phyloP scores from a whole-genome alignment of 2,329 filamentous ascomycete species.

The Albophoma yamanashiensis region DNA sequence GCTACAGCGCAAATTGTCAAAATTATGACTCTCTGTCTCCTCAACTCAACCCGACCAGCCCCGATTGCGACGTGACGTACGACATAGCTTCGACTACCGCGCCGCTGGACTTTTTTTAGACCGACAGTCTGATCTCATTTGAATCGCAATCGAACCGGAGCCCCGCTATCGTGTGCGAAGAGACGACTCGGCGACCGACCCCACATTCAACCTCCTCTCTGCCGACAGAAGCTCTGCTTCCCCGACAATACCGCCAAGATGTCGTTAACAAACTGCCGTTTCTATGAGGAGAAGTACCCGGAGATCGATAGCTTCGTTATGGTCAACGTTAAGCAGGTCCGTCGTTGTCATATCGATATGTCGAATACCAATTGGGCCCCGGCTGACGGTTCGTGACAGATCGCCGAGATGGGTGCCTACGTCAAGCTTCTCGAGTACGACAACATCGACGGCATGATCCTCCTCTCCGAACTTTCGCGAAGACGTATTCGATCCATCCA shows the following conservation, averaged over 20 bases:
- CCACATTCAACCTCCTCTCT: conserved; percentile 16
- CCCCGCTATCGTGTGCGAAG: conserved; percentile 12
- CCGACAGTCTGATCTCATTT: neutral
- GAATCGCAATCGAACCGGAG: neutral
- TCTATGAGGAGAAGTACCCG: conserved; percentile 88
- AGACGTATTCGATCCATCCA: conserved; percentile 98
- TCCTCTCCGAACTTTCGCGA: conserved; percentile 93
- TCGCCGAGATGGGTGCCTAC: conserved; percentile 99
- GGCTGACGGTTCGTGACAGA: conserved; percentile 38
- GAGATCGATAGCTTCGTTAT: conserved; percentile 99
- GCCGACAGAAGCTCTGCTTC: conserved; percentile 11
- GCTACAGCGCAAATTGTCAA: conserved; percentile 28
- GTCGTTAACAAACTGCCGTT: conserved; percentile 94
- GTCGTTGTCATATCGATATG: conserved; percentile 12
- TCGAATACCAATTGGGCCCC: neutral
- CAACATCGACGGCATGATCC: conserved; percentile 99
- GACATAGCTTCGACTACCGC: conserved; percentile 6
- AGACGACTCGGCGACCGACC: conserved; percentile 15
- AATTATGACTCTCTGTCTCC: conserved; percentile 27
- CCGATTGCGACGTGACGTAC: conserved; percentile 4
- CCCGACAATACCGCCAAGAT: conserved; percentile 50
- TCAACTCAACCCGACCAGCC: neutral
- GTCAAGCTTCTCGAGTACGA: conserved; percentile 99
- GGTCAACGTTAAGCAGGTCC: conserved; percentile 97
- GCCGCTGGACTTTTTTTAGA: neutral